phyloP scores from a whole-genome alignment of 1,284 basidiomycete species.

The Ceratobasidium sp. region DNA sequence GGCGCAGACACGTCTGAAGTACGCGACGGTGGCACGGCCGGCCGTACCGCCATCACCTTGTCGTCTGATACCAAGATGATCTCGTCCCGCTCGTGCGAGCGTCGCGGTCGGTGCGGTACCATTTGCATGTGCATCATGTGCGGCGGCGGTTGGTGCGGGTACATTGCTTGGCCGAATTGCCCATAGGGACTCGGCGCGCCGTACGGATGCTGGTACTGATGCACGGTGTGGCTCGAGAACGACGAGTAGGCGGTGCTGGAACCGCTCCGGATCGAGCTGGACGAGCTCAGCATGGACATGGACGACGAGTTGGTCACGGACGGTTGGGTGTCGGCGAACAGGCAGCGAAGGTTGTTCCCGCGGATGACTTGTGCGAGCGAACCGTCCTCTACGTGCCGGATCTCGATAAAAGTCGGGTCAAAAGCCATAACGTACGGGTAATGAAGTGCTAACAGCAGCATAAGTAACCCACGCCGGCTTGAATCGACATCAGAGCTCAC shows the following conservation, averaged over 20 bases:
- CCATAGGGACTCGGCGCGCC: conserved; percentile 54
- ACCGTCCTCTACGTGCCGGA: conserved; percentile 95
- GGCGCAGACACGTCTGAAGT: too few species aligned
- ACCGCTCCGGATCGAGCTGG: conserved; percentile 55
- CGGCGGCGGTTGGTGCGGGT: conserved; percentile 26
- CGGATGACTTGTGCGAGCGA: conserved; percentile 95
- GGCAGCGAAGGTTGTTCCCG: conserved; percentile 85
- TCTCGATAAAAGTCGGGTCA: conserved; percentile 96
- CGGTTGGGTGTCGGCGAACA: conserved; percentile 95
- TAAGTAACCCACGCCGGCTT: too few species aligned
- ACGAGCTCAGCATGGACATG: too few species aligned
- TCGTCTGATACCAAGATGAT: too few species aligned
- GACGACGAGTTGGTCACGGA: conserved; percentile 66
- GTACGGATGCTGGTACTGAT: conserved; percentile 58
- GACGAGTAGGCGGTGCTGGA: conserved; percentile 56
- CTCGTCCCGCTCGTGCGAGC: too few species aligned
- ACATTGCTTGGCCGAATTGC: conserved; percentile 56
- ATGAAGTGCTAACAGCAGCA: conserved; percentile 93
- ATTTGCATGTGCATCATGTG: conserved; percentile 14
- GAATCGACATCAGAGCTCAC: too few species aligned
- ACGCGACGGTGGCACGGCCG: too few species aligned
- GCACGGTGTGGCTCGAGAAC: conserved; percentile 52
- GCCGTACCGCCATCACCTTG: too few species aligned
- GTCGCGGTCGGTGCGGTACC: conserved; percentile 41
- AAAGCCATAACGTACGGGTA: conserved; percentile 98